These are phyloP conservation scores for Gossypium raimondii DNA, from an alignment of 345 rosid genomes.

Conservation along the genomic window DNA sequence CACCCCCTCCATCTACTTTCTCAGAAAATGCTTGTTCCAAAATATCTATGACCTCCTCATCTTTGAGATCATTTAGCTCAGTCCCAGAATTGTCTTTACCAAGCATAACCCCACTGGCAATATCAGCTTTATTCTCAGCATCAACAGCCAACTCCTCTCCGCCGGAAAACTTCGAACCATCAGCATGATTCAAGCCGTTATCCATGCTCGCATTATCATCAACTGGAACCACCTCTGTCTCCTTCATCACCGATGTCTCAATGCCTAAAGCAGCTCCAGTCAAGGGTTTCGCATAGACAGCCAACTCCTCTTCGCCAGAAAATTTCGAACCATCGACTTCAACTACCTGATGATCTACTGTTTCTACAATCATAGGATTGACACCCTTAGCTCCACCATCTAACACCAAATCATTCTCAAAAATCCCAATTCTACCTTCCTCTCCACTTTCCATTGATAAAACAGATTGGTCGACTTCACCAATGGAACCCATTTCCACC, in stretches of 20 bases:
- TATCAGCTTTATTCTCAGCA: constrained; percentile 11
- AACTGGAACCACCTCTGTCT: constrained; percentile 22
- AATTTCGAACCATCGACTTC: constrained; percentile 35
- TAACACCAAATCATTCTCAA: constrained; percentile 11
- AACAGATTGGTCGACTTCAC: neutral
- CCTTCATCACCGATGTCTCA: constrained; percentile 29
- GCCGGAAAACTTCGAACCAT: neutral
- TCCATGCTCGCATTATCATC: constrained; percentile 27
- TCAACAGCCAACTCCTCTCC: neutral
- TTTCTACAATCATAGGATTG: constrained; percentile 11
- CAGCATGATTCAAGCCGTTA: constrained; percentile 45
- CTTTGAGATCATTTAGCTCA: constrained; percentile 23
- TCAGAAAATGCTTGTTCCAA: constrained; percentile 19
- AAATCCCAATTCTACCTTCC: neutral
- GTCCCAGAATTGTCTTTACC: constrained; percentile 26
- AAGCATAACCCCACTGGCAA: constrained; percentile 15
- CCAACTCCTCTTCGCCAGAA: constrained; percentile 28
- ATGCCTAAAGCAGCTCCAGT: constrained; percentile 31
- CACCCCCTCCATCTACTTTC: constrained; percentile 28
- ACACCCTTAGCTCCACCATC: constrained; percentile 9
- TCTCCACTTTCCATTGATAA: neutral
- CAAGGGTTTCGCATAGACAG: constrained; percentile 32
- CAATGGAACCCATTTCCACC: constrained; percentile 17
- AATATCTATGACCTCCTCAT: constrained; percentile 19
- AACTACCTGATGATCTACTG: constrained; percentile 19